Evolutionary conservation across 2,329 filamentous ascomycete genomes (phyloP), one percentile per base, ranked within the genome.

Genomic region (Cladosporium halotolerans): DNA sequence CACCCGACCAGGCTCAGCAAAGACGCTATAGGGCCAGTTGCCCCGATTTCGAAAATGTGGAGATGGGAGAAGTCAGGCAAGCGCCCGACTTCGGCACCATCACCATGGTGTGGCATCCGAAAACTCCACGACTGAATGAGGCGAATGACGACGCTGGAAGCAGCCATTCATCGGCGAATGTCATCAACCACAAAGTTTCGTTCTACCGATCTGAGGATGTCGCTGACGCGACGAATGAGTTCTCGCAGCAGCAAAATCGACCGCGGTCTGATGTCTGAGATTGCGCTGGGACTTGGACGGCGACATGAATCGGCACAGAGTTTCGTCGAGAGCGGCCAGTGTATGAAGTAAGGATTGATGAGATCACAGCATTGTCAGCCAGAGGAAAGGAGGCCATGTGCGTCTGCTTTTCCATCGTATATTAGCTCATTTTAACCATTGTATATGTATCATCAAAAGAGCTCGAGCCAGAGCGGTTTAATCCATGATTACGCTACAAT

Each of bases 151-250:
- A 51, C 38, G 31, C 40, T 2, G 19, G 32, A 13, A 51, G 48
- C 14, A 51, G 44, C n/a, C 48, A 51, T 38, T 51, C 48, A 18
- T 40, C 43, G 40, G 44, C 48, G 40, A 51, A 44, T 32, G 44
- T 51, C 9, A 51, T 51, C 9, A 51, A 51, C n/a, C 43, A 40
- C 3, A 51, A 51, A 40, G 44, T 40, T 2, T 51, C 48, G 9
- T 40, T 51, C 4, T 51, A 44, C 14, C 48, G 48, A 9, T 38
- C 48, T 10, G 48, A 51, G 48, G 48, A 51, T 40, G 36, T 14
- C 32, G 23, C 19, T 5, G 19, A 31, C 10, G 10, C 23, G 19
- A 28, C n/a, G 36, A 39, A 39, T 5, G 16, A 39, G 10, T 8
- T n/a, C 10, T 9, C 13, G 11, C 36, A n/a, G 13, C n/a, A 39